Percentiles rank a stretch among this genome's conserved stretches.
Conservation (phyloP, 371 early-diverging fungal genomes). For the Rhizopus sp. region DNA sequence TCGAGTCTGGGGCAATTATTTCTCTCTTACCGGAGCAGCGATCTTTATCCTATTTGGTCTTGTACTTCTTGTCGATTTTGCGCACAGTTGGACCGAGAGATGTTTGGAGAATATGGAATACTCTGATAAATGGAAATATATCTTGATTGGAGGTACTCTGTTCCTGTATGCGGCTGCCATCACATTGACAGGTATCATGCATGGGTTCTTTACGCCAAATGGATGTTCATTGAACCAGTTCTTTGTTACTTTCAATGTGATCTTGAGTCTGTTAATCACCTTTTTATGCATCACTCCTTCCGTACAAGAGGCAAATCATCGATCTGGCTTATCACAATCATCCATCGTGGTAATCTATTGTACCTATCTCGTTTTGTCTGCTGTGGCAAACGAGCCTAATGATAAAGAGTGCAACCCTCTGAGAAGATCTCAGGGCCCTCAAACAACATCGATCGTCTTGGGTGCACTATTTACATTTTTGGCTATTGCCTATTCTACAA, state of each 20-base stretch:
- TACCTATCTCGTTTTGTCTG: conserved; percentile 84
- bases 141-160: conserved; percentile 69
- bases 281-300: conserved; percentile 71
- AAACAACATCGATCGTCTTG: conserved; percentile 78
- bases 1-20: conserved; percentile 78
- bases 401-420: conserved; percentile 81
- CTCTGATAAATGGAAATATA: conserved; percentile 71
- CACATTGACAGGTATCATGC: conserved; percentile 72
- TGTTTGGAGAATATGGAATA: conserved; percentile 82
- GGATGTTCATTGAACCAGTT: conserved; percentile 87
- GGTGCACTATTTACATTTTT: conserved; percentile 91
- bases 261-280: conserved; percentile 67
- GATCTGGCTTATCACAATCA: conserved; percentile 89
- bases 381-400: conserved; percentile 79
- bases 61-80: conserved; percentile 88
- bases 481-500: conserved; percentile 90
- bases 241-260: conserved; percentile 83
- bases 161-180: conserved; percentile 62
- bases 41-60: conserved; percentile 89
- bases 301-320: conserved; percentile 86
- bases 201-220: conserved; percentile 70
- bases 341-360: conserved; percentile 90
- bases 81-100: conserved; percentile 83
- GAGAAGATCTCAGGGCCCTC: conserved; percentile 65
- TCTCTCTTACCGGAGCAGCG: conserved; percentile 85